phyloP scores from a whole-genome alignment of 768 basidiomycete genomes.

The Collybia sp. region DNA sequence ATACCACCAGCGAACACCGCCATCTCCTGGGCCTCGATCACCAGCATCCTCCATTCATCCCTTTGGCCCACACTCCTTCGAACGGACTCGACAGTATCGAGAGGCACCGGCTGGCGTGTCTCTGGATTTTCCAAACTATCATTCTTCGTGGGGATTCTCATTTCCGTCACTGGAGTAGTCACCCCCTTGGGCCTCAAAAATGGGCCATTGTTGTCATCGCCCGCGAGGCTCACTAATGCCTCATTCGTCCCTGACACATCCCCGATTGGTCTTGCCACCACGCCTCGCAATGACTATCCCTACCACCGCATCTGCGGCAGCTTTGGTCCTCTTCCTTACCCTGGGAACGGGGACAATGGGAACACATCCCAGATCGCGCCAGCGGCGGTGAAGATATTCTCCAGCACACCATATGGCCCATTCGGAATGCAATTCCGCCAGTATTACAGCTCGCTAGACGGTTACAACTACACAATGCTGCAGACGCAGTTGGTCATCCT shows the following conservation, averaged over 20 bases:
- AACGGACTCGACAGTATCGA: conserved; percentile 5
- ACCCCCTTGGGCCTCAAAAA: conserved; percentile 15
- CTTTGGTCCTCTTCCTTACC: conserved; percentile 7
- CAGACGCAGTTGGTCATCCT: conserved; percentile 3
- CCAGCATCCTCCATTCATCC: conserved; percentile 12
- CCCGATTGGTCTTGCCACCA: conserved; percentile 13
- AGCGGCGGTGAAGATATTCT: conserved; percentile 10
- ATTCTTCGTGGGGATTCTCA: conserved; percentile 9
- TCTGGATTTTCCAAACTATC: conserved; percentile 10
- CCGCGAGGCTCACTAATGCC: conserved; percentile 1
- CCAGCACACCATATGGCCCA: conserved; percentile 13
- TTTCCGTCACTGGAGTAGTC: conserved; percentile 12
- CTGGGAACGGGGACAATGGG: conserved; percentile 7
- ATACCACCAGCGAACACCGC: conserved; percentile 12
- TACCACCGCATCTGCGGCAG: conserved; percentile 15
- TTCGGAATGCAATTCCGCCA: conserved; percentile 16
- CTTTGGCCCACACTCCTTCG: conserved; percentile 14
- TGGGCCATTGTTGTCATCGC: conserved; percentile 5
- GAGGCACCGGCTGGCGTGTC: conserved; percentile 4
- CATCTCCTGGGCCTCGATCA: conserved; percentile 15
- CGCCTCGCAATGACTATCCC: conserved; percentile 8
- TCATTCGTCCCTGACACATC: conserved; percentile 12
- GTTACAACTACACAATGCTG: conserved; percentile 6
- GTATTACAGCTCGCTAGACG: conserved; percentile 10
- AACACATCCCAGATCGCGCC: conserved; percentile 12